phyloP scores from a whole-genome alignment of 257 asterid genomes.

The Fraxinus quadrangulata region DNA sequence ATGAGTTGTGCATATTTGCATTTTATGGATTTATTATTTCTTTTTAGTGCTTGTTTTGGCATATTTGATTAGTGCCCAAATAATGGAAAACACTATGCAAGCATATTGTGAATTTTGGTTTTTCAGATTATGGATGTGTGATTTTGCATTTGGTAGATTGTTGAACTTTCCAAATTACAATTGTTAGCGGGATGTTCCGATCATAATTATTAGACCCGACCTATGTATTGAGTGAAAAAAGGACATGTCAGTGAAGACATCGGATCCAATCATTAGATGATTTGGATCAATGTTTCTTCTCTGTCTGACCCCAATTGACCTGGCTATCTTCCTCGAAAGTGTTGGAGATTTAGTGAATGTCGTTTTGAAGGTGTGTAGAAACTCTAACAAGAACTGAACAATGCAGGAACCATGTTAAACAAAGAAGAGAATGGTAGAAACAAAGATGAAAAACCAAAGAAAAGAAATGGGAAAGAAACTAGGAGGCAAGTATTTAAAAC shows the following conservation, averaged over 20 bases:
- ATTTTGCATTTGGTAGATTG: not conserved
- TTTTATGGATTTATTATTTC: not conserved
- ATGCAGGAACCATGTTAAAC: too few relatives aligned
- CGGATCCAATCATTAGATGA: conserved; percentile 69
- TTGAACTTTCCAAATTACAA: not conserved
- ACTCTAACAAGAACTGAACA: too few relatives aligned
- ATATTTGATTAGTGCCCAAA: not conserved
- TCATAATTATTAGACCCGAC: not conserved
- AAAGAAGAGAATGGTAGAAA: too few relatives aligned
- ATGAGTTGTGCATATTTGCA: not conserved
- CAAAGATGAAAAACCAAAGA: too few relatives aligned
- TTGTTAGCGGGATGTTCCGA: too few relatives aligned
- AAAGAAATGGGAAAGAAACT: too few relatives aligned
- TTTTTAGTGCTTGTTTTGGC: too few relatives aligned
- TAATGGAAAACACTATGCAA: not conserved
- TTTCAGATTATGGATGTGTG: not conserved
- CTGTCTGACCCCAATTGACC: not conserved
- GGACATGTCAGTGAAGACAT: conserved; percentile 38
- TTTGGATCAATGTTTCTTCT: conserved; percentile 84
- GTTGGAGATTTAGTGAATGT: too few relatives aligned
- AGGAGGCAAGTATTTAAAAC: too few relatives aligned
- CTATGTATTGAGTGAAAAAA: conserved; percentile 30
- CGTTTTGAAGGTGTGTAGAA: too few relatives aligned
- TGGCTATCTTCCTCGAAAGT: too few relatives aligned
- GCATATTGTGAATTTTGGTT: too few relatives aligned